Percentiles rank a stretch among this genome's conserved stretches.
These are phyloP conservation scores for Trametes sp. DNA, from an alignment of 1,284 basidiomycete genomes.

Conservation along the genomic window DNA sequence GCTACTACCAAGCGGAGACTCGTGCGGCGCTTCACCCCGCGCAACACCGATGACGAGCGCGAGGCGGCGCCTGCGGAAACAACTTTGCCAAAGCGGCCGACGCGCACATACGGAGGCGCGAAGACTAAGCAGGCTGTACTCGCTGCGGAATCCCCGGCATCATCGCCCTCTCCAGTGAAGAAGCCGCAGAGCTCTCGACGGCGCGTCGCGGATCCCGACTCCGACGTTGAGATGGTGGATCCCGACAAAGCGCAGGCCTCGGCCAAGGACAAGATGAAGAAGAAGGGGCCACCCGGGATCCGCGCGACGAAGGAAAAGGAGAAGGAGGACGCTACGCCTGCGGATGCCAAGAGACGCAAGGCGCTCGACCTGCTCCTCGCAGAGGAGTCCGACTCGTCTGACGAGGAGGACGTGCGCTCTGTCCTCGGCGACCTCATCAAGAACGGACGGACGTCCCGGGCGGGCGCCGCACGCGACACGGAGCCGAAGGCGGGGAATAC, in stretches of 20 bases:
- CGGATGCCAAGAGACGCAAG: conserved; percentile 15
- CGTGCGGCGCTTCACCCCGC: conserved; percentile 24
- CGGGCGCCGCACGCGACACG: background rate
- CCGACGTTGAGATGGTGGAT: conserved; percentile 19
- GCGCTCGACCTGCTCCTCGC: conserved; percentile 15
- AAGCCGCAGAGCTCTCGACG: conserved; percentile 13
- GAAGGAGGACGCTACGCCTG: conserved; percentile 1
- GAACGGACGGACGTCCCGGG: conserved; percentile 18
- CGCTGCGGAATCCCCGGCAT: conserved; percentile 4
- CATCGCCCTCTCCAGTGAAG: conserved; percentile 25
- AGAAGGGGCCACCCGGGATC: conserved; percentile 13
- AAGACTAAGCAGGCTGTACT: conserved; percentile 7
- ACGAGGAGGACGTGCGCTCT: conserved; percentile 25
- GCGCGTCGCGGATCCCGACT: conserved; percentile 16
- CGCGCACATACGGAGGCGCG: conserved; percentile 24
- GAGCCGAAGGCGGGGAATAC: conserved; percentile 11
- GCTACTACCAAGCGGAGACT: conserved; percentile 20
- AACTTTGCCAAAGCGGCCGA: conserved; percentile 13
- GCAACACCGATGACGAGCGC: conserved; percentile 24
- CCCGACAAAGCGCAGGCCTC: conserved; percentile 18
- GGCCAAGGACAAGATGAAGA: conserved; percentile 19
- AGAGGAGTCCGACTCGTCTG: conserved; percentile 19
- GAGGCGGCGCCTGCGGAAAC: conserved; percentile 1
- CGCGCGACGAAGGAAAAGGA: conserved; percentile 17
- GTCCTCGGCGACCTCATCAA: conserved; percentile 23